phyloP scores from a whole-genome alignment of 345 rosid species.

The Eutrema heterophyllum region DNA sequence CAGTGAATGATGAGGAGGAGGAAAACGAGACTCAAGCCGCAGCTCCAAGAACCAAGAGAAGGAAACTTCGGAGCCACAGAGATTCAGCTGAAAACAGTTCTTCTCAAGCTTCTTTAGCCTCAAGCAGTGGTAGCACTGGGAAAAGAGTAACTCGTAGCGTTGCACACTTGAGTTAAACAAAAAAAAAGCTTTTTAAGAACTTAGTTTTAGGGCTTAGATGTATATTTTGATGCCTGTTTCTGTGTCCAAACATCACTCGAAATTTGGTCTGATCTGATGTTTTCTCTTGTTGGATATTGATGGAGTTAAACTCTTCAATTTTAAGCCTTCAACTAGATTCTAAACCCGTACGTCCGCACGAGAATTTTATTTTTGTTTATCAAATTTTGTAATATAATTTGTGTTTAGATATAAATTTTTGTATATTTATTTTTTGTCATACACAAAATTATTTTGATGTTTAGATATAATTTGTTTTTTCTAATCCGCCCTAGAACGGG shows the following conservation, averaged over 20 bases:
- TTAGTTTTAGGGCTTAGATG: slow-evolving; percentile 8
- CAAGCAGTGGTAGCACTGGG: slow-evolving; percentile 20
- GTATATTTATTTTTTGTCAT: too few relatives aligned
- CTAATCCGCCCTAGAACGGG: too few relatives aligned
- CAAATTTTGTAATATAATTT: too few relatives aligned
- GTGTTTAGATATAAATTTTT: too few relatives aligned
- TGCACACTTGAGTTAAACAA: slow-evolving; percentile 31
- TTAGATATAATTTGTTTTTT: too few relatives aligned
- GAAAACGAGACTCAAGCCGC: slow-evolving; percentile 27
- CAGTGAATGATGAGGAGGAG: slow-evolving; percentile 41
- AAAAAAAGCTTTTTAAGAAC: not conserved
- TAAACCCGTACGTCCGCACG: too few relatives aligned
- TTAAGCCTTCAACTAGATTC: not conserved
- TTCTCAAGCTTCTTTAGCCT: slow-evolving; percentile 41
- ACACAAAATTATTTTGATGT: too few relatives aligned
- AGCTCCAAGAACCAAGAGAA: slow-evolving; percentile 37
- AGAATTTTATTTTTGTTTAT: too few relatives aligned
- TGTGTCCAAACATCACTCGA: not conserved
- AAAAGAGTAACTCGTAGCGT: slow-evolving; percentile 59
- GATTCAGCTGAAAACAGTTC: slow-evolving; percentile 19
- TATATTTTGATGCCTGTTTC: slow-evolving; percentile 8
- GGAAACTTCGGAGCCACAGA: slow-evolving; percentile 33
- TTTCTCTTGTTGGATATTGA: not conserved
- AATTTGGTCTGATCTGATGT: not conserved
- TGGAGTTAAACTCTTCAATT: not conserved